Base-by-base conservation (phyloP, 1,139 yeast genomes). In the Geotrichum citri-aurantii region DNA sequence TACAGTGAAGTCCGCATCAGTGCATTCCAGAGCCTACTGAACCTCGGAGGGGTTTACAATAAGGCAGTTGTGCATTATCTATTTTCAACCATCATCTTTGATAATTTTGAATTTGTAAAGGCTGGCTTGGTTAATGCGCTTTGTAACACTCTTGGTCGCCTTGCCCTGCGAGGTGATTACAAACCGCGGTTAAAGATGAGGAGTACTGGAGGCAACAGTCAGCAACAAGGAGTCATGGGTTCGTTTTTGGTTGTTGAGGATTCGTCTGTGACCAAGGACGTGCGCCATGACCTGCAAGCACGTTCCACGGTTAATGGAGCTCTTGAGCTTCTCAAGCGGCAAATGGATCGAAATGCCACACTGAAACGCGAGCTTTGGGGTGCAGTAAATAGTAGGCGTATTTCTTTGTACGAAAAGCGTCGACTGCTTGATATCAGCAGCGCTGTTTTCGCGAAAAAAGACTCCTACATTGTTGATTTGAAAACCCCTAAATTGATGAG, bases 31-130 rank as follows among this genome's bases (percentile, higher is more conserved):
- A 88, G 92, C 0, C 68, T 93, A 48, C 75, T 92, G 57, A 68
- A 81, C 3, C 75, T 89, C 44, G 97, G 97, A 11, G 97, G 95
- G 0, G 74, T 91, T 61, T 84, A 83, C 61, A 87, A 88, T 66
- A 71, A 76, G 17, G 76, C 78, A 26, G 77, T 90, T 3, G 69
- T 90, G 64, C 75, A 79, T 31, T 88, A 88, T 66, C 82, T 84
- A 62, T 81, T 88, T 65, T 77, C 82, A 52, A 74, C 82, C 0
- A 73, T 85, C 53, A 77, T 84, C 49, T 75, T 85, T 54, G 91
- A 86, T 52, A 75, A 77, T 2, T 80, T 85, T 2, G 74, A 81
- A 0, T 77, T 77, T 55, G 75, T 89, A 53, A 79, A 83, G 55
- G 74, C 77, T 24, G 77, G 80, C 17, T 68, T 89, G 60, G 71